Conservation (phyloP, 2,329 filamentous ascomycete species). For the Phialemoniopsis sp. region DNA sequence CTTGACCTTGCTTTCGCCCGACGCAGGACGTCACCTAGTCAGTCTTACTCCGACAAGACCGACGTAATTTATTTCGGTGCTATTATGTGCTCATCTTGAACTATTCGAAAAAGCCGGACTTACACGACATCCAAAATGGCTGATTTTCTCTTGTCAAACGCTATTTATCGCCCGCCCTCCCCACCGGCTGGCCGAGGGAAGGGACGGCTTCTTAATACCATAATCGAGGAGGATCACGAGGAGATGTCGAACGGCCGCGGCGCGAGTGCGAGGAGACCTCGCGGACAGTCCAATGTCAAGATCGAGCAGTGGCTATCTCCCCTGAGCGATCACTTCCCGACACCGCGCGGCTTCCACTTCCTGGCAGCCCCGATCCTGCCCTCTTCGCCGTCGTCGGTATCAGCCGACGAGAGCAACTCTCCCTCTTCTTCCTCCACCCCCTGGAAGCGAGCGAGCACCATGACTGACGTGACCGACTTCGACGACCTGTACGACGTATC, state of each 20-base stretch:
- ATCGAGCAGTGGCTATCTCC: conserved; percentile 57
- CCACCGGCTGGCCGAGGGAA: conserved; percentile 54
- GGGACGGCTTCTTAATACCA: conserved; percentile 56
- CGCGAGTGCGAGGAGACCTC: conserved; percentile 17
- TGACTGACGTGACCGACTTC: conserved; percentile 68
- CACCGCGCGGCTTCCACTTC: conserved; percentile 64
- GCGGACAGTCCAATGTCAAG: conserved; percentile 37
- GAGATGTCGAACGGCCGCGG: conserved; percentile 22
- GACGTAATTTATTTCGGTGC: conserved; percentile 19
- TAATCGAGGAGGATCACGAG: conserved; percentile 55
- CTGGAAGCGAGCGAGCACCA: conserved; percentile 58
- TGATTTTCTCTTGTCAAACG: conserved; percentile 34
- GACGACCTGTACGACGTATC: conserved; percentile 87
- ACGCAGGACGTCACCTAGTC: conserved; percentile 25
- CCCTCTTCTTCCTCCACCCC: conserved; percentile 38
- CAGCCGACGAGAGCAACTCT: conserved; percentile 31
- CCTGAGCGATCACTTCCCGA: conserved; percentile 64
- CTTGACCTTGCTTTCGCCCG: conserved; percentile 13
- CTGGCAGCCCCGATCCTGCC: conserved; percentile 59
- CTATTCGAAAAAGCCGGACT: conserved; percentile 15
- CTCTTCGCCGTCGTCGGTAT: conserved; percentile 53
- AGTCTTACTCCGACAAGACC: conserved; percentile 6
- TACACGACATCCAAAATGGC: conserved; percentile 36
- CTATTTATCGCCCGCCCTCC: conserved; percentile 40
- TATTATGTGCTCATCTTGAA: conserved; percentile 10